Conservation (phyloP, 2,329 filamentous ascomycete genomes). For the Phaeosphaeriaceae sp. region DNA sequence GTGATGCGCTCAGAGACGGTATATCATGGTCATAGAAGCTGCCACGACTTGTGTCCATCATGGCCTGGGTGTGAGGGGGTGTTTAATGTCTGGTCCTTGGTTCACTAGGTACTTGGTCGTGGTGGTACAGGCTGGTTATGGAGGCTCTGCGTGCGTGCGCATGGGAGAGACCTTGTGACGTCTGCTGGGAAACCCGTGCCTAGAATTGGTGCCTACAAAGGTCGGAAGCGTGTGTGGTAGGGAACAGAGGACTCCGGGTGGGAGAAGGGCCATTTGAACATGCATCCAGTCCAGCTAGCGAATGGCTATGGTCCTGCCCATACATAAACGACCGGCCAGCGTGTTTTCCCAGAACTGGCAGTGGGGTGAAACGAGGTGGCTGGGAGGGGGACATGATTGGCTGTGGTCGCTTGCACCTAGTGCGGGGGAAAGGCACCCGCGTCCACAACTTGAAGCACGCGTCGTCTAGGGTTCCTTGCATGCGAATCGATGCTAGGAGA, state of each 20-base stretch:
- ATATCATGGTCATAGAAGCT: conserved; percentile 47
- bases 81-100: background rate
- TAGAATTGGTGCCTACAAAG: conserved; percentile 36
- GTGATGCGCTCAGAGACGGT: conserved; percentile 47
- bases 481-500: conserved; percentile 5
- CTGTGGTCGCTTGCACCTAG: conserved; percentile 13
- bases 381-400: conserved; percentile 34
- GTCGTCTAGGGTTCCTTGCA: conserved; percentile 10
- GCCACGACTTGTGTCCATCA: conserved; percentile 41
- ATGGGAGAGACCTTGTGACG: conserved; percentile 45
- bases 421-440: conserved; percentile 21
- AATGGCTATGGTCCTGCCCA: conserved; percentile 16
- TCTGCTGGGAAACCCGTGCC: conserved; percentile 23
- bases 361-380: conserved; percentile 42
- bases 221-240: conserved; percentile 10
- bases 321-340: conserved; percentile 26
- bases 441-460: conserved; percentile 13
- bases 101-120: too few relatives aligned
- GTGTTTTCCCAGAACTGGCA: conserved; percentile 29
- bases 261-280: conserved; percentile 11
- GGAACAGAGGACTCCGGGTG: conserved; percentile 13
- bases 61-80: conserved; percentile 18
- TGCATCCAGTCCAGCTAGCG: conserved; percentile 8
- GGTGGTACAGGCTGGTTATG: conserved; percentile 27
- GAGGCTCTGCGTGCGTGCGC: conserved; percentile 35